Conservation (phyloP, 257 asterid genomes). For the Gynochthodes officinalis region DNA sequence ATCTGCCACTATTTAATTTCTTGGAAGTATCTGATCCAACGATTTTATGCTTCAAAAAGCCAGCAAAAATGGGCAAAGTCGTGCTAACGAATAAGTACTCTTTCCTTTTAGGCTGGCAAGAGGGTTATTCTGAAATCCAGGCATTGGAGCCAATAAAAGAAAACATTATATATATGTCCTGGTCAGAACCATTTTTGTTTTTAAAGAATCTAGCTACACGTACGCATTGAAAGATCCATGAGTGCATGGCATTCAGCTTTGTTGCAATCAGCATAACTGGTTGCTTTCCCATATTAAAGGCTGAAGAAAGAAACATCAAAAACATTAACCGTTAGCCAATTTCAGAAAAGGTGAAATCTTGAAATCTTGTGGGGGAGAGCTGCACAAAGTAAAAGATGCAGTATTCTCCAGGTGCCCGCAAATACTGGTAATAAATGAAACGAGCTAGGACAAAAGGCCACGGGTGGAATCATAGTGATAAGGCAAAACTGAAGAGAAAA, state of each 20-base stretch:
- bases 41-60: constrained; percentile 30
- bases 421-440: too few species aligned
- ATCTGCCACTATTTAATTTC: not conserved
- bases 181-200: not conserved
- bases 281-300: constrained; percentile 9
- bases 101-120: constrained; percentile 44
- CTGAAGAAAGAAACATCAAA: not conserved
- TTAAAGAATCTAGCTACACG: too few species aligned
- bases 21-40: constrained; percentile 29
- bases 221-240: not conserved
- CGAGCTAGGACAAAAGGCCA: too few species aligned
- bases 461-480: too few species aligned
- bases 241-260: not conserved
- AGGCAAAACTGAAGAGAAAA: not conserved
- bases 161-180: not conserved
- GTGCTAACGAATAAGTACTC: constrained; percentile 33
- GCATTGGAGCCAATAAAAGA: constrained; percentile 19
- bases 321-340: not conserved
- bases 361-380: constrained; percentile 10
- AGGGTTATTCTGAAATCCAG: constrained; percentile 19
- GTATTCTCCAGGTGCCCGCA: too few species aligned
- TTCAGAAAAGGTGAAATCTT: constrained; percentile 1
- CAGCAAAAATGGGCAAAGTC: constrained; percentile 12
- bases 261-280: not conserved
- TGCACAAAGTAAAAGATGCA: too few species aligned